Evolutionary conservation across 257 asterid genomes (phyloP), one percentile per base, ranked within the genome.

Genomic region (Ballota nigra): DNA sequence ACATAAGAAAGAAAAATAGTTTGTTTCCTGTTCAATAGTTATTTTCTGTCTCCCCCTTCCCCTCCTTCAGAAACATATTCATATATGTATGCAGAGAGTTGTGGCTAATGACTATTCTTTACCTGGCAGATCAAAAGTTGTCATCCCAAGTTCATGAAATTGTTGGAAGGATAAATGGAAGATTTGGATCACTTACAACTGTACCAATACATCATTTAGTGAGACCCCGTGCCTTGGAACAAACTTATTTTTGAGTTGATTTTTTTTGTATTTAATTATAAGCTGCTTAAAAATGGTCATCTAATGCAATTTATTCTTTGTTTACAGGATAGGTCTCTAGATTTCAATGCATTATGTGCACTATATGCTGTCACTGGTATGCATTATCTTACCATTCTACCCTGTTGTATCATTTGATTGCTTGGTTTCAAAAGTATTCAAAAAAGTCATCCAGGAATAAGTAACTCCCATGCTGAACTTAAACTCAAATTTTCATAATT

Each of bases 121-220:
- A 28, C 80, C 15, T 80, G 74, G 77, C 86, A 92, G 98, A 92
- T 86, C 97, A 89, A 76, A 92, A 85, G 82, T 86, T 89, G 62
- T 85, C 98, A 23, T 84, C 96, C 63, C 96, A 92, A 76, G 98
- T 92, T 84, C 98, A 90, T 81, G 98, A 92, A 80, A 90, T 92
- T 75, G 98, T 92, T 81, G 97, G 97, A 43, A 86, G 98, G 88
- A 90, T 92, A 78, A 92, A 92, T 73, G 97, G 96, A 57, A 89
- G 96, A 83, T 92, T 92, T 72, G 98, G 98, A 78, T 73, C 93
- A 63, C 84, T 88, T 66, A 84, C 90, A 58, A 79, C 93, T 64
- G 98, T 92, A 51, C 98, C 98, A 28, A 87, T 92, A 71, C 98
- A 92, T 77, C 98, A 92, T 86, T 85, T 90, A 86, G 98, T 92